Conservation (phyloP, 805 yeast genomes). For the Nakazawaea holstii region DNA sequence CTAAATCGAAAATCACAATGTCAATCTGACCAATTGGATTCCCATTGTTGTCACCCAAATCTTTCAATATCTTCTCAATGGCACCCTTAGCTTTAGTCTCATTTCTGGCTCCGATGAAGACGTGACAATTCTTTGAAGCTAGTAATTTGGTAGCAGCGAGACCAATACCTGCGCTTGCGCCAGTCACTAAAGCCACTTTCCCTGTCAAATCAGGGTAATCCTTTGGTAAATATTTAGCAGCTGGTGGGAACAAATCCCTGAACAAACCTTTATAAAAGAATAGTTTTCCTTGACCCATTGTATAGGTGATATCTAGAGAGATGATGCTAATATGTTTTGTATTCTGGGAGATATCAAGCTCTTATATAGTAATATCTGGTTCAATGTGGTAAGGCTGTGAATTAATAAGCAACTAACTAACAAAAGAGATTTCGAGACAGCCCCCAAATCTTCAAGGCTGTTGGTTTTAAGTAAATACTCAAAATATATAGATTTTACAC, state of each 20-base stretch:
- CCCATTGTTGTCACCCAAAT: slow-evolving; percentile 13
- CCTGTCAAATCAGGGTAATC: slow-evolving; percentile 31
- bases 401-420: too few relatives aligned
- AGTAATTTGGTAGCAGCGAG: slow-evolving; percentile 19
- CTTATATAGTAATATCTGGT: too few relatives aligned
- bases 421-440: too few relatives aligned
- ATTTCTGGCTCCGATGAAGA: neutral
- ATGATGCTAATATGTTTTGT: too few relatives aligned
- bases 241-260: slow-evolving; percentile 29
- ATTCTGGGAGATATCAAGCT: too few relatives aligned
- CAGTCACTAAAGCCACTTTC: slow-evolving; percentile 34
- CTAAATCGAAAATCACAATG: slow-evolving; percentile 27
- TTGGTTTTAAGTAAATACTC: too few relatives aligned
- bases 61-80: slow-evolving; percentile 20
- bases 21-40: slow-evolving; percentile 17
- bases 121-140: slow-evolving; percentile 5
- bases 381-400: too few relatives aligned
- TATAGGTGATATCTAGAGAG: neutral
- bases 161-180: slow-evolving; percentile 33
- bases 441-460: too few relatives aligned
- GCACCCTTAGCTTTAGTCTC: neutral
- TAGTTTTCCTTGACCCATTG: neutral
- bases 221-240: slow-evolving; percentile 44
- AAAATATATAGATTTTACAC: too few relatives aligned
- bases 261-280: neutral